Evolutionary conservation across 371 early-diverging fungal species (phyloP), one percentile per base, ranked within the genome.

Genomic region (Choanephora cucurbitarum): DNA sequence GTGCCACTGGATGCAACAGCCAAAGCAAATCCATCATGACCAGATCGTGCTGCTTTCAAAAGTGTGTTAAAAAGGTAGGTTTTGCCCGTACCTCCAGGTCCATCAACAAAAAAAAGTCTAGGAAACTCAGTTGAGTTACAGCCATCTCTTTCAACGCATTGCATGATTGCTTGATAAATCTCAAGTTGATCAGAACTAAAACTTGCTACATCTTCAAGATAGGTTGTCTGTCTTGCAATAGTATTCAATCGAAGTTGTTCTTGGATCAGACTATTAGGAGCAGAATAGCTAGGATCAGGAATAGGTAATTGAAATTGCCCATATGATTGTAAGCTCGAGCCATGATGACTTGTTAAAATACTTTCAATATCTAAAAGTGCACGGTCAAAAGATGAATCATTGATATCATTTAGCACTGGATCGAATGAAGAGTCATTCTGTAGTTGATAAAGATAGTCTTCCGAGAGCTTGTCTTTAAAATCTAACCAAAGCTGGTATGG

Each of bases 1-100:
- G 65, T 67, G 5, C 66, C 66, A 18, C 55, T 61, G 0, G 62
- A 60, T 0, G 72, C 63, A 2, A 64, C 55, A 41, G 34, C n/a
- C 1, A 53, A 21, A 8, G 52, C 28, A n/a, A 47, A 3, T 1
- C 31, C 47, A 31, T 15, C 47, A 31, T 24, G 19, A 23, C 28
- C n/a, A 19, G 17, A 6, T 47, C 47, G 14, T 4, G 31, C 47
- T 9, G 14, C 6, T 28, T 47, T 31, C 1, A 31, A 3, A 3
- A 47, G n/a, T 7, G 32, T 3, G n/a, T 31, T 47, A 32, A 47
- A 47, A 9, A 47, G 31, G n/a, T 28, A 47, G 13, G 47, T 47
- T 32, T 47, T 45, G 5, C 45, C 45, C 5, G 50, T 61, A 8
- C 61, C 62, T 31, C 58, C 60, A 7, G 57, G 58, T 3, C 58